Percentiles rank a stretch among this genome's conserved stretches.
phyloP scores from a whole-genome alignment of 179 eudicot genomes.

The Camellia oleifera region DNA sequence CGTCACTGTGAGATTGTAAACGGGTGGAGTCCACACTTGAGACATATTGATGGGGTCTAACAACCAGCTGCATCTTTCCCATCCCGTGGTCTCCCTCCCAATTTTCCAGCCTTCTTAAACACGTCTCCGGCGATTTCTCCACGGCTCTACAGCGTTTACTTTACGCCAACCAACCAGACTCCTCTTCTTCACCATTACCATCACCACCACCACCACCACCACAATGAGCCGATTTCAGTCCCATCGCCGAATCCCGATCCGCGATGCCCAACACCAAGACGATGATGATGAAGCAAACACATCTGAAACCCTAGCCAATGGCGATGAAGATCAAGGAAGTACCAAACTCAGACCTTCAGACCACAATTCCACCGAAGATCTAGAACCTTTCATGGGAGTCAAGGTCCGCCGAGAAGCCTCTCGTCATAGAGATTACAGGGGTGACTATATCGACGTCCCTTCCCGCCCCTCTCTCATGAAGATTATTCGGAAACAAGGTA shows the following conservation, averaged over 20 bases:
- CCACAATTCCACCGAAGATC: conserved; percentile 34
- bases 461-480: conserved; percentile 61
- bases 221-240: conserved; percentile 24
- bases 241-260: conserved; percentile 26
- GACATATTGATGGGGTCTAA: neutral
- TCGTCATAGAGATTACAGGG: conserved; percentile 45
- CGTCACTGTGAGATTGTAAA: no score
- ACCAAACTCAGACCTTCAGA: conserved; percentile 24
- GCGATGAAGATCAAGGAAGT: conserved; percentile 12
- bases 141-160: neutral
- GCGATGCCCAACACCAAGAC: conserved; percentile 16
- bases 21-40: neutral
- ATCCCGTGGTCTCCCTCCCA: neutral
- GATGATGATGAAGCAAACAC: conserved; percentile 11
- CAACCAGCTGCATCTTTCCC: neutral
- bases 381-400: conserved; percentile 68
- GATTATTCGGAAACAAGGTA: conserved; percentile 85
- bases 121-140: neutral
- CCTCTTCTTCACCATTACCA: neutral
- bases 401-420: conserved; percentile 66
- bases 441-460: conserved; percentile 68
- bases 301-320: conserved; percentile 19
- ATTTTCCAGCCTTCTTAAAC: neutral
- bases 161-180: neutral
- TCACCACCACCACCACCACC: no score